Evolutionary conservation across 176 grass and related monocot species (phyloP).

Genomic region (Coix lacrymajobi): DNA sequence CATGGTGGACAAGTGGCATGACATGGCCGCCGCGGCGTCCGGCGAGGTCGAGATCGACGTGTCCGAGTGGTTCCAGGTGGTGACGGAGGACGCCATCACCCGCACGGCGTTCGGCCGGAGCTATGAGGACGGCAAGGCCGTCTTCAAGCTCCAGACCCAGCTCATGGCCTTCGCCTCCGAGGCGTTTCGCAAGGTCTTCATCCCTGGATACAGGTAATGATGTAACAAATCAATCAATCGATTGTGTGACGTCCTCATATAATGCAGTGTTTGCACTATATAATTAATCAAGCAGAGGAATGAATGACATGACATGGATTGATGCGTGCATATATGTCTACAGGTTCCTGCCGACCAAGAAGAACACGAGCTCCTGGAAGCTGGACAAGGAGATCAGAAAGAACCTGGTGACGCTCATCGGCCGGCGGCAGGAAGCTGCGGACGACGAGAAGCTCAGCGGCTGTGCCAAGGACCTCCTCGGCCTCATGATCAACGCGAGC

Average conservation of each 20-base stretch:
- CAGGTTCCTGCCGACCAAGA: conserved; percentile 95
- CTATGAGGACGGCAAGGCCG: conserved; percentile 87
- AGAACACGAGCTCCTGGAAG: conserved; percentile 94
- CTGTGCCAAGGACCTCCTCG: conserved; percentile 66
- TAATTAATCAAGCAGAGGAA: neutral
- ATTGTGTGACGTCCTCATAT: neutral
- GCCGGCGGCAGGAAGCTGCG: conserved; percentile 42
- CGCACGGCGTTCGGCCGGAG: conserved; percentile 83
- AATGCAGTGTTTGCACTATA: neutral
- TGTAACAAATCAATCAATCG: neutral
- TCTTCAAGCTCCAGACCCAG: conserved; percentile 86
- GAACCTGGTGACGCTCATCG: conserved; percentile 68
- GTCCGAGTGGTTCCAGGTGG: conserved; percentile 92
- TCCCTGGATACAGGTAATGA: conserved; percentile 85
- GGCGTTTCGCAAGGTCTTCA: conserved; percentile 95
- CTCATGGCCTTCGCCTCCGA: conserved; percentile 89
- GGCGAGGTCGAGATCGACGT: conserved; percentile 97
- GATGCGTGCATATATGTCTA: neutral
- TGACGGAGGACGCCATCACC: conserved; percentile 95
- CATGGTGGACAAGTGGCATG: conserved; percentile 71
- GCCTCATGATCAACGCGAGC: conserved; percentile 74
- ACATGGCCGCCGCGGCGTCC: conserved; percentile 31
- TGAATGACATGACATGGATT: neutral
- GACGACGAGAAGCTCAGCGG: conserved; percentile 38
- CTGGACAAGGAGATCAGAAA: conserved; percentile 93